phyloP scores from a whole-genome alignment of 345 rosid genomes.

The Camelina neglecta region DNA sequence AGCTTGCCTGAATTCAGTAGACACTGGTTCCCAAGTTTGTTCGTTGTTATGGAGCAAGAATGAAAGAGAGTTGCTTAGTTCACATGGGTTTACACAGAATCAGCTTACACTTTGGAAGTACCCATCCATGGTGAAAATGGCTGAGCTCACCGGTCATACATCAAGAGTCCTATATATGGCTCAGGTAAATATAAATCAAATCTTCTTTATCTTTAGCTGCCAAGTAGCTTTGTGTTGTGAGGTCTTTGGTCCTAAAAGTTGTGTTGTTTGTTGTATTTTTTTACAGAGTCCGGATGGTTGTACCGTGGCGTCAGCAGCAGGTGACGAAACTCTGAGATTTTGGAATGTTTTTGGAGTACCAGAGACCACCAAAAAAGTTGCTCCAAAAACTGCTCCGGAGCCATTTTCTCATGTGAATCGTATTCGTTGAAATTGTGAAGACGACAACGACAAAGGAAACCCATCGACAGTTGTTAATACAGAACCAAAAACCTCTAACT shows the following conservation, averaged over 20 bases:
- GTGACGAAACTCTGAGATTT: conserved; percentile 68
- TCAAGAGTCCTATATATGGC: conserved; percentile 47
- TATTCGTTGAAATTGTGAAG: conserved; percentile 53
- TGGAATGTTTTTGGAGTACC: conserved; percentile 79
- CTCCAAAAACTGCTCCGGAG: conserved; percentile 52
- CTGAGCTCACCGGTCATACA: conserved; percentile 51
- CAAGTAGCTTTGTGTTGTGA: not conserved
- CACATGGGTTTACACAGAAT: conserved; percentile 49
- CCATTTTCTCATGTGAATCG: conserved; percentile 65
- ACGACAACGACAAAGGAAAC: not conserved
- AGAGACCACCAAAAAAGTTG: conserved; percentile 43
- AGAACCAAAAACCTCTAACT: not conserved
- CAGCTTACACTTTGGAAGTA: conserved; percentile 49
- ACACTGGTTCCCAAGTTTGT: conserved; percentile 50
- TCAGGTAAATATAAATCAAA: conserved; percentile 22
- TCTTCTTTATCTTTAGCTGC: not conserved
- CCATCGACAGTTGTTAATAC: not conserved
- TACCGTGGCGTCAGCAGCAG: conserved; percentile 81
- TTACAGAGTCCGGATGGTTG: conserved; percentile 73
- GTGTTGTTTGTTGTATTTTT: conserved; percentile 16
- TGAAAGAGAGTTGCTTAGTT: conserved; percentile 49
- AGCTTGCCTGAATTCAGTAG: conserved; percentile 47
- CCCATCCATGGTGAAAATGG: conserved; percentile 52
- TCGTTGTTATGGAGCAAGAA: conserved; percentile 45
- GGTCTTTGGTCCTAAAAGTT: conserved; percentile 13